Conservation (phyloP, 805 yeast genomes). For the Yarrowia yakushimensis region DNA sequence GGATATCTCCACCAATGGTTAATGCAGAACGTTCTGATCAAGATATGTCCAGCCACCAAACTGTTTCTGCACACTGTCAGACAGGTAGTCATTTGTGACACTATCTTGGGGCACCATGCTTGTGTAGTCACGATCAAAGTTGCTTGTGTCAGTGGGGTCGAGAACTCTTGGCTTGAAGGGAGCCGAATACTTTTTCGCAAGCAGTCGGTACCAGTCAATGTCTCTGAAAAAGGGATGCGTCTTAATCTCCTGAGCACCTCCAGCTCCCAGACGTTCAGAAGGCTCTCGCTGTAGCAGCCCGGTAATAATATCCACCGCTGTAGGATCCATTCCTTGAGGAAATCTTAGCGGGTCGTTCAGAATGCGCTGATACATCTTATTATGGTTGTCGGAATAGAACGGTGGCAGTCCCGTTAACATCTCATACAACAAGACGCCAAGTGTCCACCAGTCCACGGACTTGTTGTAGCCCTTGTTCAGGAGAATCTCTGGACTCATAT, state of each 20-base stretch:
- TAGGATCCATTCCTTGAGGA: slow-evolving; percentile 81
- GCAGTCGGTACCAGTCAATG: slow-evolving; percentile 82
- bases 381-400: slow-evolving; percentile 89
- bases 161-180: slow-evolving; percentile 94
- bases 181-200: slow-evolving; percentile 85
- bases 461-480: slow-evolving; percentile 92
- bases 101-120: slow-evolving; percentile 91
- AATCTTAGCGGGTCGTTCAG: slow-evolving; percentile 82
- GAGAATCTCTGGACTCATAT: slow-evolving; percentile 90
- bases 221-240: slow-evolving; percentile 81
- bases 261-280: slow-evolving; percentile 63
- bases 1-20: neutral
- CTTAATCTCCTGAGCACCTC: slow-evolving; percentile 81
- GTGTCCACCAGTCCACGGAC: slow-evolving; percentile 98
- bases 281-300: slow-evolving; percentile 86
- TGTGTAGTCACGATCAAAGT: slow-evolving; percentile 84
- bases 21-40: slow-evolving; percentile 28
- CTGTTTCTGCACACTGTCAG: slow-evolving; percentile 92
- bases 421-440: slow-evolving; percentile 91
- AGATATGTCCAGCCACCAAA: slow-evolving; percentile 98
- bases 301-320: slow-evolving; percentile 75
- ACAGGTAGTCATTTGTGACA: slow-evolving; percentile 88
- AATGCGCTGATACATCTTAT: slow-evolving; percentile 91
- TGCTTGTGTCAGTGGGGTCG: slow-evolving; percentile 78
- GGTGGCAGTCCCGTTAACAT: slow-evolving; percentile 98